Percentiles rank a stretch among this genome's conserved stretches.
Evolutionary conservation across 345 rosid species (phyloP).

Genomic region (Sonneratia caseolaris): DNA sequence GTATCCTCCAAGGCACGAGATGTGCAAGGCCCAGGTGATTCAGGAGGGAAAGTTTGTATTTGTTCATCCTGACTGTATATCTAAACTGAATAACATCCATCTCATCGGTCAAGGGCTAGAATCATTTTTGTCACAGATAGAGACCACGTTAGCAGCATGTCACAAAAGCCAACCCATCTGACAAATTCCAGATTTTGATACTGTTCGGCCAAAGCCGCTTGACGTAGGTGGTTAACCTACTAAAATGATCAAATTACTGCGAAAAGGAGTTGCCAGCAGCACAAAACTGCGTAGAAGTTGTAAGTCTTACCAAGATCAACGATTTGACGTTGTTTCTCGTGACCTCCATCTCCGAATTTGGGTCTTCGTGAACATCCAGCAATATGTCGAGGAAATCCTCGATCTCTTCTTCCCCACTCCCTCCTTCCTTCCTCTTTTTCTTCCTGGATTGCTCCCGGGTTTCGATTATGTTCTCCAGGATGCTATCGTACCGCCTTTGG

Average conservation of each 20-base stretch:
- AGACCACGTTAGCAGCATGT: no score
- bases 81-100: no score
- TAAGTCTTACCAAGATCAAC: conserved; percentile 9
- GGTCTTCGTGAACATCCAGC: conserved; percentile 3
- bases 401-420: conserved; percentile 8
- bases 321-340: conserved; percentile 11
- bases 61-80: no score
- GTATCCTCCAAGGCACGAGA: no score
- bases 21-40: no score
- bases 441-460: conserved; percentile 19
- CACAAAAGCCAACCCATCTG: no score
- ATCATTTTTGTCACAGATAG: no score
- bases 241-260: neutral
- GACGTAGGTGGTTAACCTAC: no score
- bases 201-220: no score
- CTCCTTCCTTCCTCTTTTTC: neutral
- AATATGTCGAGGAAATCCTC: conserved; percentile 21
- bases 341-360: neutral
- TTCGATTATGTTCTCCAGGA: conserved; percentile 27
- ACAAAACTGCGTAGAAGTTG: neutral
- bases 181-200: no score
- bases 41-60: no score
- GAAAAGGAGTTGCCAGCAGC: neutral
- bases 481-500: conserved; percentile 18
- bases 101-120: no score